A percentile compares a stretch with the other conserved stretches of the same genome.
phyloP scores from a whole-genome alignment of 2,329 filamentous ascomycete species.

The Fusarium devonianum region DNA sequence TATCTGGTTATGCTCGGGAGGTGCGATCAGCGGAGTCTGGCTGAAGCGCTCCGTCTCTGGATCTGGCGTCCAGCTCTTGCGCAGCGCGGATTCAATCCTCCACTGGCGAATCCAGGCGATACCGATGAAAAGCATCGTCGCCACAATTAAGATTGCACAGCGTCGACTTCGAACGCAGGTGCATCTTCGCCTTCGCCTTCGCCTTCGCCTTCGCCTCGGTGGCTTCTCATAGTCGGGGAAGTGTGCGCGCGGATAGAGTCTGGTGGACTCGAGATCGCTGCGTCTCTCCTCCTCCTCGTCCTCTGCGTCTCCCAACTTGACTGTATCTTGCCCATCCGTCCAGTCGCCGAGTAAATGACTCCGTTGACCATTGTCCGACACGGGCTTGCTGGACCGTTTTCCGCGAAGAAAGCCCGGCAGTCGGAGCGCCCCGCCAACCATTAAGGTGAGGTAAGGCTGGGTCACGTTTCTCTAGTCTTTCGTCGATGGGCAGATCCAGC shows the following conservation, averaged over 20 bases:
- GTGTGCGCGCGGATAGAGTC: constrained; percentile 8
- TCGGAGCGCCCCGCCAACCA: constrained; percentile 18
- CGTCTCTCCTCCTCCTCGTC: background rate
- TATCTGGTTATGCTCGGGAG: constrained; percentile 53
- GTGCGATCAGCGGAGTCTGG: constrained; percentile 55
- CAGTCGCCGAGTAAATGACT: constrained; percentile 31
- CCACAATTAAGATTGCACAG: constrained; percentile 48
- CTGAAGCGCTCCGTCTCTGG: constrained; percentile 55
- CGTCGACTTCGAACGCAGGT: constrained; percentile 23
- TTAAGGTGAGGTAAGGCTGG: constrained; percentile 17
- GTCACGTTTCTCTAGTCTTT: background rate
- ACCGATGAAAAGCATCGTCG: constrained; percentile 38
- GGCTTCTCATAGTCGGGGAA: constrained; percentile 16
- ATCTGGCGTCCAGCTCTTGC: constrained; percentile 59
- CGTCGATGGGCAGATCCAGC: background rate
- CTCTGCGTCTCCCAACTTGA: background rate
- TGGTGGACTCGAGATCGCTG: background rate
- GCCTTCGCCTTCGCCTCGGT: constrained; percentile 10
- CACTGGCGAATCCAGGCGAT: constrained; percentile 52
- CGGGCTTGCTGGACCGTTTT: constrained; percentile 22
- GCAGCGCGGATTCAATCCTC: constrained; percentile 54
- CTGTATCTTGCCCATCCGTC: constrained; percentile 21
- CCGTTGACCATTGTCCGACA: constrained; percentile 19
- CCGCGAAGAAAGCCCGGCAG: constrained; percentile 21
- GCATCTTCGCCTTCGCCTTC: constrained; percentile 16